phyloP scores from a whole-genome alignment of 2,329 filamentous ascomycete species.

The Cercospora beticola region DNA sequence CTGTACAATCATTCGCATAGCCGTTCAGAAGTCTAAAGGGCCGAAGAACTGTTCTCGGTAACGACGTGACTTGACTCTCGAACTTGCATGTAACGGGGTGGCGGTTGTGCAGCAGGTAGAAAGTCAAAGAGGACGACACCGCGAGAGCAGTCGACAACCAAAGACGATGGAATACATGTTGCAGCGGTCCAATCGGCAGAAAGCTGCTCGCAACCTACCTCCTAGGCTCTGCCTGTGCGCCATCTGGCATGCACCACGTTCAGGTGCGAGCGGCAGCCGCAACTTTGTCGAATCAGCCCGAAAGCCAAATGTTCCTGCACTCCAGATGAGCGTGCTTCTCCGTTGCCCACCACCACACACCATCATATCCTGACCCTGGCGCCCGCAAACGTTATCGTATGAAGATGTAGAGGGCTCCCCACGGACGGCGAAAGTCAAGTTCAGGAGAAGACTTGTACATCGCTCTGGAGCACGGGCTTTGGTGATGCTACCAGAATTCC shows the following conservation, averaged over 20 bases:
- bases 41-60: not conserved
- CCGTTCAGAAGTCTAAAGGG: not conserved
- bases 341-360: not conserved
- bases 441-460: not conserved
- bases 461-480: not conserved
- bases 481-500: not conserved
- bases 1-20: not conserved
- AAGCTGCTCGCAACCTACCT: not conserved
- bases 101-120: constrained; percentile 1
- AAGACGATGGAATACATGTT: not conserved
- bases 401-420: not conserved
- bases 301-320: constrained; percentile 9
- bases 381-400: not conserved
- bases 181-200: constrained; percentile 8
- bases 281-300: constrained; percentile 7
- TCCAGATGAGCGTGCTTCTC: not conserved
- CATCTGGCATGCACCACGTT: constrained; percentile 9
- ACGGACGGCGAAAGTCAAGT: not conserved
- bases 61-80: not conserved
- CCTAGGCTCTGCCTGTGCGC: constrained; percentile 6
- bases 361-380: not conserved
- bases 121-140: constrained; percentile 6
- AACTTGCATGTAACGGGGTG: not conserved
- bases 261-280: constrained; percentile 7
- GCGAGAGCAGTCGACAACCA: not conserved